These are phyloP conservation scores for Exophiala calicioides DNA, from an alignment of 2,329 filamentous ascomycete genomes.

Conservation along the genomic window DNA sequence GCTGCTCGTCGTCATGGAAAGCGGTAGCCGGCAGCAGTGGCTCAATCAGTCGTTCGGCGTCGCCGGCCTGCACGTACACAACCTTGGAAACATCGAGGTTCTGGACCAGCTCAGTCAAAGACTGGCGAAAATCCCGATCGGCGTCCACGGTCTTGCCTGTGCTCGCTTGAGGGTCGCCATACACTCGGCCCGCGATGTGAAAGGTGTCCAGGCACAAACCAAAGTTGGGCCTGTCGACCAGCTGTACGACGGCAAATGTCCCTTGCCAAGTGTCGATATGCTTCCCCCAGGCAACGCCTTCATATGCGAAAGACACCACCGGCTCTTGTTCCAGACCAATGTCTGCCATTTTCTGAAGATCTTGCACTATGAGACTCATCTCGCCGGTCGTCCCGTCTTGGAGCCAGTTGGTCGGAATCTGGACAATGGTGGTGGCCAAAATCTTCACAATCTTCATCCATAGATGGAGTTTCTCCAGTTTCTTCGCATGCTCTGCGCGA, in stretches of 20 bases:
- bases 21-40: conserved; percentile 61
- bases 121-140: conserved; percentile 56
- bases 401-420: conserved; percentile 72
- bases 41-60: conserved; percentile 64
- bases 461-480: conserved; percentile 63
- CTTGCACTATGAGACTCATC: conserved; percentile 32
- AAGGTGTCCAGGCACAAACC: conserved; percentile 77
- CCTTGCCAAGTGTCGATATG: conserved; percentile 70
- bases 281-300: conserved; percentile 70
- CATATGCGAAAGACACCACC: conserved; percentile 68
- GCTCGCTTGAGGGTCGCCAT: conserved; percentile 63
- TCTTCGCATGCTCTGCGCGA: conserved; percentile 57
- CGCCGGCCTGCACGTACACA: conserved; percentile 75
- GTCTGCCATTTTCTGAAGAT: conserved; percentile 11
- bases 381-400: conserved; percentile 52
- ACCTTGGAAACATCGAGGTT: conserved; percentile 64
- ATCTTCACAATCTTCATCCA: conserved; percentile 70
- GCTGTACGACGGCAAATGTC: conserved; percentile 66
- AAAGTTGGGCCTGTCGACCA: conserved; percentile 69
- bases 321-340: conserved; percentile 65
- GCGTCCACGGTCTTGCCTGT: conserved; percentile 57
- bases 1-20: conserved; percentile 60
- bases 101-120: conserved; percentile 55
- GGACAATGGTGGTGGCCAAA: conserved; percentile 68
- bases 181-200: conserved; percentile 71